Evolutionary conservation across 2,329 filamentous ascomycete species (phyloP).

Genomic region (Scytalidium lignicola): DNA sequence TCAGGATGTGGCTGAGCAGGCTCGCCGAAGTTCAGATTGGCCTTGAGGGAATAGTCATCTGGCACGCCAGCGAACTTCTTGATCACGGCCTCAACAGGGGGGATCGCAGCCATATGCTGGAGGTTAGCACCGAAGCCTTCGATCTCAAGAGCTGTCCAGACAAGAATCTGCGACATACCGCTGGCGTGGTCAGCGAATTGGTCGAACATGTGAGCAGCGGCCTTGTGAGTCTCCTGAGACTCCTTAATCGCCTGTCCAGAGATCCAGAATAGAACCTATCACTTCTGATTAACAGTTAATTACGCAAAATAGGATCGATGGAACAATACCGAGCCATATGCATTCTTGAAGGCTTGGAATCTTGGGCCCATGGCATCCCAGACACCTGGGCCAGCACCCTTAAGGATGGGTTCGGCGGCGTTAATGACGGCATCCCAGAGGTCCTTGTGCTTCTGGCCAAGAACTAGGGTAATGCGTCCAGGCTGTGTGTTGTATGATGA

Average conservation of each 20-base stretch:
- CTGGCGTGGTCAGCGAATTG: conserved; percentile 19
- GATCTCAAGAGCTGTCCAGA: conserved; percentile 76
- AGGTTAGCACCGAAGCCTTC: conserved; percentile 82
- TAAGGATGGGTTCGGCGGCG: conserved; percentile 31
- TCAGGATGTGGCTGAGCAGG: conserved; percentile 1
- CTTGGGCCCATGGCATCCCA: conserved; percentile 26
- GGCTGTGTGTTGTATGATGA: conserved; percentile 85
- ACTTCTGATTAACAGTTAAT: not conserved
- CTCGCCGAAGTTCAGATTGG: conserved; percentile 76
- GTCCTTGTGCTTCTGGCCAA: conserved; percentile 76
- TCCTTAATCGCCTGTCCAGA: conserved; percentile 54
- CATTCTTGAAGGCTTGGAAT: conserved; percentile 58
- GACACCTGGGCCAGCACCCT: conserved; percentile 35
- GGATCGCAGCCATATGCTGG: conserved; percentile 77
- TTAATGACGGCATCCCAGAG: conserved; percentile 68
- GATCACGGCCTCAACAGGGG: conserved; percentile 53
- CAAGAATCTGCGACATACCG: conserved; percentile 74
- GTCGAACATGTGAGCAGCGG: not conserved
- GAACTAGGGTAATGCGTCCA: conserved; percentile 70
- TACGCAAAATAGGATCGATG: not conserved
- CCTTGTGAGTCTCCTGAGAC: conserved; percentile 30
- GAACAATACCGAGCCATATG: conserved; percentile 65
- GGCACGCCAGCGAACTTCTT: conserved; percentile 62
- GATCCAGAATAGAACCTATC: conserved; percentile 63
- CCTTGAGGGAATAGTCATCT: conserved; percentile 66